These are phyloP conservation scores for Gynostemma pentaphyllum DNA, from an alignment of 306 rosid genomes.

Conservation along the genomic window DNA sequence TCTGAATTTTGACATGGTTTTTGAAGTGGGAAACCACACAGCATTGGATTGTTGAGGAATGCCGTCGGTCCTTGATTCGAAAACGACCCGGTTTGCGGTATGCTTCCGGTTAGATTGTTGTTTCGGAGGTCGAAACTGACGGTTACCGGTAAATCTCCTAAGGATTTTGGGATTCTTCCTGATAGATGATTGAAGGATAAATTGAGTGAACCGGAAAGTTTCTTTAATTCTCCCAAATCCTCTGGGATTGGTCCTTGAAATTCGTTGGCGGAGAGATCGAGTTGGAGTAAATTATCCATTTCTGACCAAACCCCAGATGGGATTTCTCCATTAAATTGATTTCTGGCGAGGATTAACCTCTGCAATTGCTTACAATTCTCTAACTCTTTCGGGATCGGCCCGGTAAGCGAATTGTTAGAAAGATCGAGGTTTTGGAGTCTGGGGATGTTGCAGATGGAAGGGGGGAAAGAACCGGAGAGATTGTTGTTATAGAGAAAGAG, in stretches of 20 bases:
- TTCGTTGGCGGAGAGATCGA: slow-evolving; percentile 65
- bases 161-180: slow-evolving; percentile 53
- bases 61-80: slow-evolving; percentile 93
- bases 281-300: slow-evolving; percentile 36
- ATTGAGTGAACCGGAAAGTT: slow-evolving; percentile 78
- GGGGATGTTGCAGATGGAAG: slow-evolving; percentile 54
- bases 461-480: slow-evolving; percentile 66
- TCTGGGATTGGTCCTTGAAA: slow-evolving; percentile 58
- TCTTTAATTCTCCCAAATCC: slow-evolving; percentile 38
- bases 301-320: slow-evolving; percentile 56
- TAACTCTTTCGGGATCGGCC: slow-evolving; percentile 31
- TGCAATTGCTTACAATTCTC: slow-evolving; percentile 56
- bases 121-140: slow-evolving; percentile 71
- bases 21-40: slow-evolving; percentile 87
- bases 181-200: slow-evolving; percentile 74
- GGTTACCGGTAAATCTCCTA: slow-evolving; percentile 62
- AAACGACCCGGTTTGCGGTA: slow-evolving; percentile 89
- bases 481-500: slow-evolving; percentile 76
- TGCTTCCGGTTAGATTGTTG: slow-evolving; percentile 75
- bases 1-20: slow-evolving; percentile 40
- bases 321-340: slow-evolving; percentile 46
- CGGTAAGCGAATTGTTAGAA: slow-evolving; percentile 68
- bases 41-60: slow-evolving; percentile 55
- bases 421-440: slow-evolving; percentile 81
- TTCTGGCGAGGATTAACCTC: slow-evolving; percentile 53